Conservation (phyloP, 257 asterid genomes). For the Craterostigma plantagineum region DNA sequence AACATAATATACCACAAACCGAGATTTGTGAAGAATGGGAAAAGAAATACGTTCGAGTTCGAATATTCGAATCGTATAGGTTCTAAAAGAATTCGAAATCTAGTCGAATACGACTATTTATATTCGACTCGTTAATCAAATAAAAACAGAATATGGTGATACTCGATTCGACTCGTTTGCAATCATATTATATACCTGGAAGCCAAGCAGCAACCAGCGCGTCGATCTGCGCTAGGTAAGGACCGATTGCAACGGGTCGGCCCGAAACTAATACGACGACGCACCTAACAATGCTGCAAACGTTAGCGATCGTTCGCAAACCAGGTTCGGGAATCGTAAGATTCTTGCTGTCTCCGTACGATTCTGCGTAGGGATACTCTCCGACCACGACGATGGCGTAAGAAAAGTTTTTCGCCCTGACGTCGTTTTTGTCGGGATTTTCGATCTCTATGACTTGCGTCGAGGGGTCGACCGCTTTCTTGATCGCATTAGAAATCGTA, state of each 20-base stretch:
- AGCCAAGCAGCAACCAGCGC: conserved; percentile 64
- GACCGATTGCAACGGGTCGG: conserved; percentile 47
- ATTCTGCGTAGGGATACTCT: conserved; percentile 54
- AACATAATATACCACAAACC: no score
- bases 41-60: no score
- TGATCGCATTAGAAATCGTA: conserved; percentile 48
- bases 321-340: conserved; percentile 49
- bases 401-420: conserved; percentile 30
- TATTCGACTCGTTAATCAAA: no score
- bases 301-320: conserved; percentile 28
- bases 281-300: conserved; percentile 43
- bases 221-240: conserved; percentile 12
- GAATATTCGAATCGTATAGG: no score
- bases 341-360: conserved; percentile 41
- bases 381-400: conserved; percentile 71
- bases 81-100: no score
- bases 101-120: no score
- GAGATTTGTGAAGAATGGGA: no score
- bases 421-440: conserved; percentile 32
- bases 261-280: conserved; percentile 61
- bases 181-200: no score
- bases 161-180: no score
- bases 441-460: conserved; percentile 38
- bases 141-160: no score
- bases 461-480: conserved; percentile 55